Evolutionary conservation across 257 asterid species (phyloP).

Genomic region (Lantana camara): DNA sequence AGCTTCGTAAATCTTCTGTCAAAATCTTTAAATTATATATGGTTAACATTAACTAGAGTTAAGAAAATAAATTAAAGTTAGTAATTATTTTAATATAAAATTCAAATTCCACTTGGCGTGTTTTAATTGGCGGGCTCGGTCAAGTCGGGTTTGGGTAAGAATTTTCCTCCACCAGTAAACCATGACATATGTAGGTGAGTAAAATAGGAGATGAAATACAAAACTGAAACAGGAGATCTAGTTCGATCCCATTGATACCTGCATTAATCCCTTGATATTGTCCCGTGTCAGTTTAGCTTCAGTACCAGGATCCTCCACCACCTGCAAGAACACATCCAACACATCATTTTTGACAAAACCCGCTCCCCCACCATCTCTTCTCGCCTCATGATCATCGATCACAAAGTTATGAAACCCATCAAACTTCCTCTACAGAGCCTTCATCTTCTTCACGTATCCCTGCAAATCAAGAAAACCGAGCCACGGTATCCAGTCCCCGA

Average conservation of each 20-base stretch:
- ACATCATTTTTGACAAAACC: background rate
- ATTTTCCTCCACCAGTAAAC: too few species aligned
- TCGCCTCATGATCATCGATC: conserved; percentile 44
- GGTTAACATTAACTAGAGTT: too few species aligned
- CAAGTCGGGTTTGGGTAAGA: too few species aligned
- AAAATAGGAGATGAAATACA: too few species aligned
- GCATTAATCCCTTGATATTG: background rate
- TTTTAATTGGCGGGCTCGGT: too few species aligned
- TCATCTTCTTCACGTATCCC: conserved; percentile 47
- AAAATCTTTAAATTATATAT: too few species aligned
- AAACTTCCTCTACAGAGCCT: conserved; percentile 16
- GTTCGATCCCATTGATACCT: background rate
- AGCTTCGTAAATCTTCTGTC: too few species aligned
- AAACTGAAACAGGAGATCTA: too few species aligned
- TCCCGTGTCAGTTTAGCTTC: background rate
- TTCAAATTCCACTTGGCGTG: too few species aligned
- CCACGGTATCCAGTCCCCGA: conserved; percentile 63
- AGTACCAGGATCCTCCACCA: conserved; percentile 4
- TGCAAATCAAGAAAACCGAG: conserved; percentile 47
- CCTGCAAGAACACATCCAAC: conserved; percentile 6
- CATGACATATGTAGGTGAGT: too few species aligned
- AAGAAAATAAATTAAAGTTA: too few species aligned
- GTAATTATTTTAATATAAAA: too few species aligned
- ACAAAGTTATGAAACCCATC: conserved; percentile 37
- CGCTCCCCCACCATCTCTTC: background rate